Evolutionary conservation across 176 grass and related monocot species (phyloP).

Genomic region (Aechmea fasciata): DNA sequence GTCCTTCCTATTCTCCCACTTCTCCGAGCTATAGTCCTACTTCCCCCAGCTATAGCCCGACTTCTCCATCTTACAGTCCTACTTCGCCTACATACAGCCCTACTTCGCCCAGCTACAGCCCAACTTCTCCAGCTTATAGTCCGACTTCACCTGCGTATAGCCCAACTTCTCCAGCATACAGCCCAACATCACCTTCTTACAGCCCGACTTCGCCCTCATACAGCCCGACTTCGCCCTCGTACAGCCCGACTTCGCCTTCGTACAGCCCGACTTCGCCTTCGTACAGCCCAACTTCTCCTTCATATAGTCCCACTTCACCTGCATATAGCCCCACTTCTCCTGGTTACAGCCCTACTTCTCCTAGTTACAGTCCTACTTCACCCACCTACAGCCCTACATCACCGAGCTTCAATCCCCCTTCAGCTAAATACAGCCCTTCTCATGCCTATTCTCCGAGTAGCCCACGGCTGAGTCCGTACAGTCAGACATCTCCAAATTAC

Average conservation of each 20-base stretch:
- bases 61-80: conserved; percentile 45
- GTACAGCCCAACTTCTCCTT: conserved; percentile 64
- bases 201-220: conserved; percentile 46
- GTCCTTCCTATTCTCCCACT: conserved; percentile 49
- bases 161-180: conserved; percentile 48
- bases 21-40: conserved; percentile 54
- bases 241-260: conserved; percentile 30
- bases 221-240: conserved; percentile 39
- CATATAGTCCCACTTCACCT: conserved; percentile 73
- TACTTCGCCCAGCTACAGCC: conserved; percentile 53
- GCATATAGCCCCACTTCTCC: conserved; percentile 63
- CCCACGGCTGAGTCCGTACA: conserved; percentile 44
- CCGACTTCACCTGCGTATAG: conserved; percentile 54
- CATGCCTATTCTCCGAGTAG: conserved; percentile 85
- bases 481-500: conserved; percentile 75
- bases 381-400: conserved; percentile 56
- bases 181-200: conserved; percentile 41
- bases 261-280: conserved; percentile 47
- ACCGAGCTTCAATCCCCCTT: conserved; percentile 50
- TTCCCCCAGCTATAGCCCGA: conserved; percentile 49
- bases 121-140: conserved; percentile 51
- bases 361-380: conserved; percentile 53
- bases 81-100: conserved; percentile 54
- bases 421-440: conserved; percentile 80
- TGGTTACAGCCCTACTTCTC: conserved; percentile 57